Base-by-base conservation (phyloP, 768 basidiomycete species). In the Mycena epipterygia region DNA sequence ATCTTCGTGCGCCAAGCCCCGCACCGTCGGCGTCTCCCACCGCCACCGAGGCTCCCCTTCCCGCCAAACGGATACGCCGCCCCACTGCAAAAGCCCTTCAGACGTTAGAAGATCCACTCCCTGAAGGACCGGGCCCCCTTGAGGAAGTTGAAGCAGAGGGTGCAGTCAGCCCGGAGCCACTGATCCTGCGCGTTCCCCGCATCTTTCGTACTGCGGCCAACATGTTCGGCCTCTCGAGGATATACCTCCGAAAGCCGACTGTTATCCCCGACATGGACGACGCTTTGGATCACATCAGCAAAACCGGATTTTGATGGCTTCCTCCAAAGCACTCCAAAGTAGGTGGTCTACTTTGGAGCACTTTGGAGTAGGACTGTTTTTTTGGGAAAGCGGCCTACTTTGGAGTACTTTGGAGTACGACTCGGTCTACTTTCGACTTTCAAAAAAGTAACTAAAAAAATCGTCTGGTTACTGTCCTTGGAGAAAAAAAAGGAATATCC, bases 121-220 rank as follows among this genome's bases (percentile, higher is more conserved):
- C 75, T 1, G 69, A 76, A 46, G 76, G 73, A n/a, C 71, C 75
- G 0, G 73, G 72, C 8, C 57, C 52, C 0, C 35, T 77, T n/a
- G 61, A 72, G 6, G 65, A n/a, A n/a, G n/a, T n/a, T n/a, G n/a
- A n/a, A n/a, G n/a, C n/a, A n/a, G n/a, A 64, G 9, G 52, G 59
- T 14, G 39, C 46, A 33, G 52, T 19, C 14, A 42, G 5, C 21
- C 46, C 68, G 9, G 52, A 46, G 13, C 55, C 67, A 14, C 27
- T 68, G 19, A 46, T 70, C 32, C 58, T 74, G n/a, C 73, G 68
- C 2, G 59, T 77, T 14, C 71, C 71, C 4, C 57, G 67, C 21
- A n/a, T 74, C 32, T 60, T 74, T 30, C 75, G 67, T 35, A 78
- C 76, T 5, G 61, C 55, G 2, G 64, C 67, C 12, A 76, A 75